These are phyloP conservation scores for Dactylellina parvicollis DNA, from an alignment of 2,329 filamentous ascomycete genomes.

Conservation along the genomic window DNA sequence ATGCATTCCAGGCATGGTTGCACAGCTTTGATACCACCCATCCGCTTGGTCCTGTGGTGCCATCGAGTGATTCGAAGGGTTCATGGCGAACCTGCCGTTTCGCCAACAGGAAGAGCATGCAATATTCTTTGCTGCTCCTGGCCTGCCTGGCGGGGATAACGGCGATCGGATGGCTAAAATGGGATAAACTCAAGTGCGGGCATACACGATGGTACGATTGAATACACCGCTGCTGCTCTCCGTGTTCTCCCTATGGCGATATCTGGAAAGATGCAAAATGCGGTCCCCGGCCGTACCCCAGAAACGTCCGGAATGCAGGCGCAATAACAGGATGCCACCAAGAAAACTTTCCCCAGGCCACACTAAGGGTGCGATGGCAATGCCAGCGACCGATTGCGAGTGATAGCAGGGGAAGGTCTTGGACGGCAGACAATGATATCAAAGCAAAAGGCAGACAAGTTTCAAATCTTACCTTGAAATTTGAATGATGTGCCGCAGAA, in stretches of 20 bases:
- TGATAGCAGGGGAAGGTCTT: constrained; percentile 6
- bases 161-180: constrained; percentile 50
- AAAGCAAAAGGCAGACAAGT: constrained; percentile 14
- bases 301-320: constrained; percentile 16
- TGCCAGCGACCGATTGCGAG: constrained; percentile 6
- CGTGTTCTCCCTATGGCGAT: constrained; percentile 28
- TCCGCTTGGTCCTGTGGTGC: constrained; percentile 14
- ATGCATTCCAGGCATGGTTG: constrained; percentile 31
- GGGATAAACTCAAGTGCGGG: constrained; percentile 44
- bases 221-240: constrained; percentile 11
- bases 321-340: constrained; percentile 16
- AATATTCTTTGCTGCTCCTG: neutral
- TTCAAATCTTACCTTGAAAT: constrained; percentile 20
- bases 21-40: constrained; percentile 41
- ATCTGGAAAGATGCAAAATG: constrained; percentile 34
- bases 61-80: neutral
- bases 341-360: constrained; percentile 1
- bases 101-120: neutral
- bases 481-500: constrained; percentile 28
- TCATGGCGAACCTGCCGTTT: constrained; percentile 6
- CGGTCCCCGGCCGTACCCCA: neutral
- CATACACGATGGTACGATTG: neutral
- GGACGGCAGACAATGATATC: constrained; percentile 22
- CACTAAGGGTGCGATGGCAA: constrained; percentile 8
- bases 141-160: constrained; percentile 20